These are phyloP conservation scores for Tetrahymena malaccensis DNA, from an alignment of 73 alveolate species.

Conservation along the genomic window DNA sequence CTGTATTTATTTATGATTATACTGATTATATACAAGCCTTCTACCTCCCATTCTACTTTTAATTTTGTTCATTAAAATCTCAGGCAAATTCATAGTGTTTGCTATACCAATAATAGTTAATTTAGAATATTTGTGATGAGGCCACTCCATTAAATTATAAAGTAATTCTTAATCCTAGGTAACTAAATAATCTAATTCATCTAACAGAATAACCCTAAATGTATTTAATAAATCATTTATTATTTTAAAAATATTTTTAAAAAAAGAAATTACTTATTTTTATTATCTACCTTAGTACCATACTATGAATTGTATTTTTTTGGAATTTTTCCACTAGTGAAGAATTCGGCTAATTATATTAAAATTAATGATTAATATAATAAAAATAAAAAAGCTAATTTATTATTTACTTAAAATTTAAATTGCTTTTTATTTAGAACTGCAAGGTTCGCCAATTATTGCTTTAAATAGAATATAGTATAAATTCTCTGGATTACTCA, in stretches of 20 bases:
- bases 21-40: constrained; percentile 83
- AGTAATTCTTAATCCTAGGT: constrained; percentile 73
- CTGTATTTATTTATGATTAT: constrained; percentile 67
- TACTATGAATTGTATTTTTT: not conserved
- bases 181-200: constrained; percentile 87
- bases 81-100: constrained; percentile 95
- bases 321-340: constrained; percentile 12
- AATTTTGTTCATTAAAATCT: constrained; percentile 69
- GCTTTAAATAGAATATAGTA: constrained; percentile 29
- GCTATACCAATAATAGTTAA: constrained; percentile 82
- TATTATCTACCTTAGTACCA: constrained; percentile 2
- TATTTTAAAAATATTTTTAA: not conserved
- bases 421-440: not conserved
- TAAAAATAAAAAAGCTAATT: not conserved
- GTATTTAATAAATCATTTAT: not conserved
- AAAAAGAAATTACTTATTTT: not conserved
- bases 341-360: constrained; percentile 1
- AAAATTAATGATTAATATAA: not conserved
- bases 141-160: constrained; percentile 91
- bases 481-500: constrained; percentile 28
- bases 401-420: not conserved
- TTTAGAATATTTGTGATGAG: constrained; percentile 66
- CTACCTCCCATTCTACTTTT: constrained; percentile 86
- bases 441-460: constrained; percentile 42
- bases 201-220: constrained; percentile 57